Percentiles rank a stretch among this genome's conserved stretches.
Conservation (phyloP, 495 filamentous ascomycete species). For the Entonaema liquescens region DNA sequence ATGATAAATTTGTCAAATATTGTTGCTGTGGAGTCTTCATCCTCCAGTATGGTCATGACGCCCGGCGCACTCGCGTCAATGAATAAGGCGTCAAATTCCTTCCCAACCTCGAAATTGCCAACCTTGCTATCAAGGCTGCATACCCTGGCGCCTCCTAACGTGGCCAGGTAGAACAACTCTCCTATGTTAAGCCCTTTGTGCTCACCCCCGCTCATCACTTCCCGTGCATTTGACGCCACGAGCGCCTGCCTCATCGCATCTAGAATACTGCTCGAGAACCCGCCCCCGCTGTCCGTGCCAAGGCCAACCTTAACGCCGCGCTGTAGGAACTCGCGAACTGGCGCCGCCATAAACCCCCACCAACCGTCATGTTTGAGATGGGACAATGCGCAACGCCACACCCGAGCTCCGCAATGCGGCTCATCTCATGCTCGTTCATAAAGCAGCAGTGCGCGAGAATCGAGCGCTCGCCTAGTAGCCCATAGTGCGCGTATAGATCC, state of each 20-base stretch:
- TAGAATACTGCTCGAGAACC: constrained; percentile 66
- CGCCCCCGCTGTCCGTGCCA: constrained; percentile 74
- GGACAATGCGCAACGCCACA: constrained; percentile 73
- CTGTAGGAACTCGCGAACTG: constrained; percentile 63
- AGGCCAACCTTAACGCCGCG: constrained; percentile 70
- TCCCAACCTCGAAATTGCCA: constrained; percentile 67
- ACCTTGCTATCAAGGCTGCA: constrained; percentile 63
- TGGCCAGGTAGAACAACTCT: constrained; percentile 70
- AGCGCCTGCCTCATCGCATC: constrained; percentile 68
- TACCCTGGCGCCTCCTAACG: constrained; percentile 68
- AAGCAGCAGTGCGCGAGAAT: constrained; percentile 73
- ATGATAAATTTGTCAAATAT: constrained; percentile 73
- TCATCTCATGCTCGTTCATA: constrained; percentile 64
- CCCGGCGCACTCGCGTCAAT: constrained; percentile 57
- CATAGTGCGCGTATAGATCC: constrained; percentile 63
- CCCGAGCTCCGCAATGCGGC: constrained; percentile 52
- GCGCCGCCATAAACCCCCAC: constrained; percentile 68
- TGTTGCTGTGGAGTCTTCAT: constrained; percentile 55
- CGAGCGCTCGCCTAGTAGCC: constrained; percentile 61
- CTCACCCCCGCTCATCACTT: constrained; percentile 56
- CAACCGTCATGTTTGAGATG: constrained; percentile 69
- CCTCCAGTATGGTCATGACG: constrained; percentile 62
- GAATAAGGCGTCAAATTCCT: constrained; percentile 71
- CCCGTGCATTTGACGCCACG: constrained; percentile 65
- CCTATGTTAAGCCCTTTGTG: constrained; percentile 59